A percentile compares a stretch with the other conserved stretches of the same genome.
phyloP scores from a whole-genome alignment of 179 eudicot species.

The Spergularia azorica region DNA sequence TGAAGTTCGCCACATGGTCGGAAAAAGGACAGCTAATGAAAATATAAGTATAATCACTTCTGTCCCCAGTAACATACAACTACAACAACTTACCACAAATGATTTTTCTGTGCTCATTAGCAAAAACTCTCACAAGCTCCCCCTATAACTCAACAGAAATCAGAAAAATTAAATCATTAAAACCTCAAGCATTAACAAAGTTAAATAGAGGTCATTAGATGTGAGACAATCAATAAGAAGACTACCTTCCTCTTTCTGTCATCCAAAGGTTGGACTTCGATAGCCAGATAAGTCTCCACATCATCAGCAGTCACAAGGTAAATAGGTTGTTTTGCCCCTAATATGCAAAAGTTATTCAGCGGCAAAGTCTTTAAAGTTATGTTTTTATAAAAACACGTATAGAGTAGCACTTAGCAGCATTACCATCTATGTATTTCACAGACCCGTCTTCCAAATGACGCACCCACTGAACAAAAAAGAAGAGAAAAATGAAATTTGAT shows the following conservation, averaged over 20 bases:
- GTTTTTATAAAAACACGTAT: neutral
- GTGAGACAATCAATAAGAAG: neutral
- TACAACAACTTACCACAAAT: slow-evolving; percentile 64
- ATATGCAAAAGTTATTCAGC: slow-evolving; percentile 22
- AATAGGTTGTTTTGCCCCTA: slow-evolving; percentile 94
- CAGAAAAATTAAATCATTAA: neutral
- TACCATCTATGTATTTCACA: slow-evolving; percentile 92
- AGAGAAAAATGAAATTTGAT: slow-evolving; percentile 7
- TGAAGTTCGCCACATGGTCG: neutral
- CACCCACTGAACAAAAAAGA: slow-evolving; percentile 67
- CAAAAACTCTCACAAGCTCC: slow-evolving; percentile 85
- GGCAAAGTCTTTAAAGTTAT: slow-evolving; percentile 17
- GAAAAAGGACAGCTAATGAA: neutral
- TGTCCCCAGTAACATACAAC: neutral
- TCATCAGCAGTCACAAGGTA: slow-evolving; percentile 96
- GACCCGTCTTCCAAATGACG: slow-evolving; percentile 99
- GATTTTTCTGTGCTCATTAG: slow-evolving; percentile 85
- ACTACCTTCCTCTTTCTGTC: slow-evolving; percentile 85
- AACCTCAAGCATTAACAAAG: slow-evolving; percentile 4
- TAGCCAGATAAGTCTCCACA: slow-evolving; percentile 75
- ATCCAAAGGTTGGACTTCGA: slow-evolving; percentile 97
- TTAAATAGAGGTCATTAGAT: neutral
- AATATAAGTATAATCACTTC: neutral
- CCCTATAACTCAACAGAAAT: slow-evolving; percentile 54
- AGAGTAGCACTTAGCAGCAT: slow-evolving; percentile 10